Evolutionary conservation across 768 basidiomycete species (phyloP).

Genomic region (Mycena leptocephala): DNA sequence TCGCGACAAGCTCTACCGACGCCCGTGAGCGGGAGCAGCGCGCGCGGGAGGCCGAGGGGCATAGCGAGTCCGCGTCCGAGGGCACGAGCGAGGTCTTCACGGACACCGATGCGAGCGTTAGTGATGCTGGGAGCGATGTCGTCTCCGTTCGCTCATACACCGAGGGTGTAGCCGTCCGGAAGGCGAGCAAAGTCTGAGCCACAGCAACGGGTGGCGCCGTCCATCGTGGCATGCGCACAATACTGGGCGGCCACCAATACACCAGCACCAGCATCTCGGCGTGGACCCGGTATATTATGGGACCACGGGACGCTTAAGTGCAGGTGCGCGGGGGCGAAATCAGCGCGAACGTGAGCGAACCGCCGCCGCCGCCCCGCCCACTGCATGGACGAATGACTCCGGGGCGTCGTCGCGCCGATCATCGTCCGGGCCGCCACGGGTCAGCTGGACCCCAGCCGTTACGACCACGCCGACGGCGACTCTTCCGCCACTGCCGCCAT

Average conservation of each 20-base stretch:
- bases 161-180: constrained; percentile 61
- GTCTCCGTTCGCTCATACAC: constrained; percentile 79
- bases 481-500: constrained; percentile 57
- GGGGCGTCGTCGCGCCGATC: constrained; percentile 24
- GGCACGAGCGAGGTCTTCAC: constrained; percentile 77
- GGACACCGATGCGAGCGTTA: constrained; percentile 79
- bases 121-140: constrained; percentile 78
- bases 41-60: constrained; percentile 46
- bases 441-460: constrained; percentile 19
- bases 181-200: not conserved
- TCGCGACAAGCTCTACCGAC: constrained; percentile 77
- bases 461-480: constrained; percentile 8
- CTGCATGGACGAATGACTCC: constrained; percentile 29
- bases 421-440: constrained; percentile 30
- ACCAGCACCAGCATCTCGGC: constrained; percentile 30
- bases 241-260: constrained; percentile 41
- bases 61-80: constrained; percentile 66
- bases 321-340: constrained; percentile 32
- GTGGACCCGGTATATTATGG: constrained; percentile 26
- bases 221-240: constrained; percentile 66
- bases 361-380: constrained; percentile 16
- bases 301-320: constrained; percentile 18
- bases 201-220: constrained; percentile 49
- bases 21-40: constrained; percentile 60
- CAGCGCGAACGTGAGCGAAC: constrained; percentile 34